Base-by-base conservation (phyloP, 129 eudicot species). In the Artemisia annua region DNA sequence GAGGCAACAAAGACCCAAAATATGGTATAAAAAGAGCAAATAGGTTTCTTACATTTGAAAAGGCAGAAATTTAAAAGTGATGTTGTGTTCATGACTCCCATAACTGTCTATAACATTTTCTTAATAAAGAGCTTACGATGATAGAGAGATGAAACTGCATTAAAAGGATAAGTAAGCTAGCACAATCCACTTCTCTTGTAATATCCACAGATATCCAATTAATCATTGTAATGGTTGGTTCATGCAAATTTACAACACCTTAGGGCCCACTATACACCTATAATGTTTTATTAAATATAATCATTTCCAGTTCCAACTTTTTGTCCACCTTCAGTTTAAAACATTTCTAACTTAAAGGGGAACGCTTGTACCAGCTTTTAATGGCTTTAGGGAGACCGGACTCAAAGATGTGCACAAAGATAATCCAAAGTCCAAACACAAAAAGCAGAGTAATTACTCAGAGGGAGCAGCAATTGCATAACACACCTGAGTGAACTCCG, bases 401-500 rank as follows among this genome's bases (percentile, higher is more conserved):
- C 35, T 18, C 22, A 20, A 58, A 54, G 4, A 8, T 18, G n/a
- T 58, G 63, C n/a, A 58, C 63, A 11, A 11, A 19, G 39, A 18
- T 18, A 22, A 28, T 28, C 46, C 46, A 39, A 39, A 39, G 46
- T 39, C 46, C 18, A 13, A 61, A 30, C 66, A 30, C 7, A 14
- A 24, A 60, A 61, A 24, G 11, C 19, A 30, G 19, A 62, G 39
- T 22, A 11, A 22, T 22, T 7, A 6, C 13, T 52, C 57, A 52
- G 35, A 22, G 39, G 26, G 39, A 22, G 39, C 46, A 30, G 39
- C 8, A 2, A 26, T 19, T 65, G 24, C 28, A 76, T 13, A 44
- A 15, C 76, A 48, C 61, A 93, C 98, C 95, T 94, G 81, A 55
- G 92, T 70, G 76, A 82, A 86, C 83, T 86, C 78, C 9, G 96